These are phyloP conservation scores for Tulasnella sp. DNA, from an alignment of 768 basidiomycete genomes.

Conservation along the genomic window DNA sequence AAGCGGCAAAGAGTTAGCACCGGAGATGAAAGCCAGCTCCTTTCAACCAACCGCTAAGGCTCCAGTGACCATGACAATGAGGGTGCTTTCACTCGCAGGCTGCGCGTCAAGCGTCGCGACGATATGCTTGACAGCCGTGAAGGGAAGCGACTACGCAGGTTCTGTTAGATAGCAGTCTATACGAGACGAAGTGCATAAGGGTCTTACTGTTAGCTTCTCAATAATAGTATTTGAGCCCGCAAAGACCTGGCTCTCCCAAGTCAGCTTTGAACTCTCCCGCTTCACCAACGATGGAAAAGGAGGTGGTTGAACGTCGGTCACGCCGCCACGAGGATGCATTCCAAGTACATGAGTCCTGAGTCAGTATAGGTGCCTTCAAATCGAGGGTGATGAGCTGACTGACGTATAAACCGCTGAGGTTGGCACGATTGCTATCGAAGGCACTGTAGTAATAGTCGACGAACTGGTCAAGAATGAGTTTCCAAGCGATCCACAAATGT, in stretches of 20 bases:
- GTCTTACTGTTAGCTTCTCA: slow-evolving; percentile 60
- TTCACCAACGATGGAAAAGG: slow-evolving; percentile 26
- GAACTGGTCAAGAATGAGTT: slow-evolving; percentile 30
- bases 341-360: neutral
- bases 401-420: slow-evolving; percentile 65
- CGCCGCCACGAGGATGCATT: neutral
- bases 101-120: slow-evolving; percentile 80
- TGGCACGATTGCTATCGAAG: slow-evolving; percentile 53
- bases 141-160: slow-evolving; percentile 56
- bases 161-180: neutral
- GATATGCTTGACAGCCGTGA: slow-evolving; percentile 68
- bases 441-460: slow-evolving; percentile 70
- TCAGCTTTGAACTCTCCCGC: slow-evolving; percentile 75
- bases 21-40: neutral
- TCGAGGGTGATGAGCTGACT: slow-evolving; percentile 26
- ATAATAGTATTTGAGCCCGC: slow-evolving; percentile 45
- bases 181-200: neutral
- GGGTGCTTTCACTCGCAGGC: slow-evolving; percentile 51
- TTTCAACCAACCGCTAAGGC: slow-evolving; percentile 47
- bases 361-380: slow-evolving; percentile 20
- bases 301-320: slow-evolving; percentile 15
- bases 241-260: slow-evolving; percentile 57
- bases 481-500: neutral
- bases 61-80: slow-evolving; percentile 85
- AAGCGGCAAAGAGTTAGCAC: neutral